These are phyloP conservation scores for Cnidoscolus chayamansa DNA, from an alignment of 441 rosid genomes.

Conservation along the genomic window DNA sequence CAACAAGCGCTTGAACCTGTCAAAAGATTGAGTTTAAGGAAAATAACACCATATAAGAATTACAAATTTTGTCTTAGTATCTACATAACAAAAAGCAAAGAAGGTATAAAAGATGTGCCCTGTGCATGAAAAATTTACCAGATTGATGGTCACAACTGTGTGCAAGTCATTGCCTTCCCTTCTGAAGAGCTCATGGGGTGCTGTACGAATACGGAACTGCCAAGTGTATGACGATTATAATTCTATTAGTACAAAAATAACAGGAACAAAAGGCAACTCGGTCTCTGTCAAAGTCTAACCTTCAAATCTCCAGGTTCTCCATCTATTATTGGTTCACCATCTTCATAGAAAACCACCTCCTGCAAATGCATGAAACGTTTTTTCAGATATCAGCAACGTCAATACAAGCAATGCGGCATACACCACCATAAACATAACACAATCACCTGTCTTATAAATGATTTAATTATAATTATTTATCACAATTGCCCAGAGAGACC, in stretches of 20 bases:
- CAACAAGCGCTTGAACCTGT: conserved; percentile 93
- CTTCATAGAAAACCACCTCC: conserved; percentile 94
- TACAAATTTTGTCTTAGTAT: background rate
- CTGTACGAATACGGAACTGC: conserved; percentile 88
- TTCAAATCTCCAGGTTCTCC: conserved; percentile 97
- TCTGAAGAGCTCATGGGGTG: conserved; percentile 69
- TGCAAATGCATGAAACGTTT: conserved; percentile 26
- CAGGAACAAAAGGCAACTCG: background rate
- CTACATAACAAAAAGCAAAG: background rate
- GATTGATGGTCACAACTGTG: conserved; percentile 74
- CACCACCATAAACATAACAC: background rate
- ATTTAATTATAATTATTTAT: background rate
- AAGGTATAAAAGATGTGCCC: background rate
- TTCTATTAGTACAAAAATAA: background rate
- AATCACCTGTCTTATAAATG: background rate
- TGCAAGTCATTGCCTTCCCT: conserved; percentile 91
- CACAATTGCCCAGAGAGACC: no score
- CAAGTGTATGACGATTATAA: conserved; percentile 15
- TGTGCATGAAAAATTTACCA: conserved; percentile 41
- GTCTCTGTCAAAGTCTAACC: conserved; percentile 39
- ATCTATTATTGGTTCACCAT: conserved; percentile 83
- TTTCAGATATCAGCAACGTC: background rate
- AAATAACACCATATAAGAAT: conserved; percentile 2
- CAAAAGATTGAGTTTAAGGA: background rate
- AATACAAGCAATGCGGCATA: background rate